phyloP scores from a whole-genome alignment of 176 grass and related monocot genomes.

The Aegilops longissima region DNA sequence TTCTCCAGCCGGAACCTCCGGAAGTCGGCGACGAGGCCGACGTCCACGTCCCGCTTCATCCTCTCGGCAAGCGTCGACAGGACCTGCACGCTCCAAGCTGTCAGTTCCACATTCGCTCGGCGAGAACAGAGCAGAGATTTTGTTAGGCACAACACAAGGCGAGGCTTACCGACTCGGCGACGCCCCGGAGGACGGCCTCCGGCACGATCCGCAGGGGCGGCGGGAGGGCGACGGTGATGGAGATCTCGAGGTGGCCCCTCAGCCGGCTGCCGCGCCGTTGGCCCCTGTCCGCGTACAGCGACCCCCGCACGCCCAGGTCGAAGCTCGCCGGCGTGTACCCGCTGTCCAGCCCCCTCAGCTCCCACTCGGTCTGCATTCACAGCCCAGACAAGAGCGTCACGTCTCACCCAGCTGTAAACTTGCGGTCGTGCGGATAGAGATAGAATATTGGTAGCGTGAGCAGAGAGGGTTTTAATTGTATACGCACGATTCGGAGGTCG shows the following conservation, averaged over 20 bases:
- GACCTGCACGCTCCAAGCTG: conserved; percentile 38
- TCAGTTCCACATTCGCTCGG: background rate
- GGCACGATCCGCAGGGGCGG: conserved; percentile 50
- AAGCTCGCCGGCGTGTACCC: conserved; percentile 50
- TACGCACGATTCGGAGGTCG: conserved; percentile 59
- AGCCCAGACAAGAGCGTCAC: background rate
- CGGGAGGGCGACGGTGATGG: conserved; percentile 53
- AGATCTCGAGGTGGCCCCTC: conserved; percentile 62
- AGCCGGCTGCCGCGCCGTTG: conserved; percentile 32
- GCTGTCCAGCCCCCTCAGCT: conserved; percentile 58
- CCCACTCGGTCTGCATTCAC: conserved; percentile 63
- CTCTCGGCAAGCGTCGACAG: conserved; percentile 55
- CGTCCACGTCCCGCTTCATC: conserved; percentile 74
- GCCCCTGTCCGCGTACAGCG: conserved; percentile 52
- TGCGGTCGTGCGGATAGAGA: background rate
- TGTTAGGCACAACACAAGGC: background rate
- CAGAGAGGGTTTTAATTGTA: no score
- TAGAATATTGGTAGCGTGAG: background rate
- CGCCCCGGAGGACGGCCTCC: conserved; percentile 47
- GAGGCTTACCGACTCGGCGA: conserved; percentile 48
- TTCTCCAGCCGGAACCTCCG: conserved; percentile 50
- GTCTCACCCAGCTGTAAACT: background rate
- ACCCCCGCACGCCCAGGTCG: conserved; percentile 56
- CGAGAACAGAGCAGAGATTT: background rate
- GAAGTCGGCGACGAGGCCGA: conserved; percentile 65